phyloP scores from a whole-genome alignment of 495 filamentous ascomycete species.

The Penicillium cinerascens region DNA sequence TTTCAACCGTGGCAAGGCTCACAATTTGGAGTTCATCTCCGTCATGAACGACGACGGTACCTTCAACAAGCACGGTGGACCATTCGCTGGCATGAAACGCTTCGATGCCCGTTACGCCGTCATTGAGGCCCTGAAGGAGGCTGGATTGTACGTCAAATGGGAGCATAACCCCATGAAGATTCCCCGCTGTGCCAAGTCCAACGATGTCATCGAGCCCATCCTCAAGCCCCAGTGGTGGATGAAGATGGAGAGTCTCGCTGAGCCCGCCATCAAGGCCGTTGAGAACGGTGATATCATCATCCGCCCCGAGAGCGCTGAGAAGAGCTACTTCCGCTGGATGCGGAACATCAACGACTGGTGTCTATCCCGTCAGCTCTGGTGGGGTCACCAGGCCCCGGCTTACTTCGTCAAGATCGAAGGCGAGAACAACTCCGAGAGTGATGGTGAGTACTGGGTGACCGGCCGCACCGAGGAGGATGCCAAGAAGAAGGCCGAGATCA shows the following conservation, averaged over 20 bases:
- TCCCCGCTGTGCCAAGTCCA: slow-evolving; percentile 69
- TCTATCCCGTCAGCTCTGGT: slow-evolving; percentile 79
- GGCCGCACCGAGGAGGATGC: slow-evolving; percentile 65
- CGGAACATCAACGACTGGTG: slow-evolving; percentile 77
- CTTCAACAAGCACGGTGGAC: slow-evolving; percentile 61
- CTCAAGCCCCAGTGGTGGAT: slow-evolving; percentile 82
- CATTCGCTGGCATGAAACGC: slow-evolving; percentile 64
- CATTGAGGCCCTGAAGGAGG: slow-evolving; percentile 64
- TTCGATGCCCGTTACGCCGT: slow-evolving; percentile 74
- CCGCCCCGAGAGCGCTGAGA: slow-evolving; percentile 63
- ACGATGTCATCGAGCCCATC: slow-evolving; percentile 76
- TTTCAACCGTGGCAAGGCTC: slow-evolving; percentile 65
- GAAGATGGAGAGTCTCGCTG: slow-evolving; percentile 58
- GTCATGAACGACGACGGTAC: slow-evolving; percentile 58
- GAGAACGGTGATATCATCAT: slow-evolving; percentile 67
- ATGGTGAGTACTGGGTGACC: slow-evolving; percentile 64
- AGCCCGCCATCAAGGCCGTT: slow-evolving; percentile 63
- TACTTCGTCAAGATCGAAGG: slow-evolving; percentile 71
- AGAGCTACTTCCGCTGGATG: slow-evolving; percentile 72
- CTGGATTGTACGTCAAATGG: slow-evolving; percentile 71
- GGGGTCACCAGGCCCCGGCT: slow-evolving; percentile 76
- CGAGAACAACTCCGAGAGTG: slow-evolving; percentile 47
- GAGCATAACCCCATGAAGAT: slow-evolving; percentile 77
- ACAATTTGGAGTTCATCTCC: slow-evolving; percentile 54
- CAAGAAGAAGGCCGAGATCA: slow-evolving; percentile 58